These are phyloP conservation scores for Penicillium verhagenii DNA, from an alignment of 495 filamentous ascomycete species.

Conservation along the genomic window DNA sequence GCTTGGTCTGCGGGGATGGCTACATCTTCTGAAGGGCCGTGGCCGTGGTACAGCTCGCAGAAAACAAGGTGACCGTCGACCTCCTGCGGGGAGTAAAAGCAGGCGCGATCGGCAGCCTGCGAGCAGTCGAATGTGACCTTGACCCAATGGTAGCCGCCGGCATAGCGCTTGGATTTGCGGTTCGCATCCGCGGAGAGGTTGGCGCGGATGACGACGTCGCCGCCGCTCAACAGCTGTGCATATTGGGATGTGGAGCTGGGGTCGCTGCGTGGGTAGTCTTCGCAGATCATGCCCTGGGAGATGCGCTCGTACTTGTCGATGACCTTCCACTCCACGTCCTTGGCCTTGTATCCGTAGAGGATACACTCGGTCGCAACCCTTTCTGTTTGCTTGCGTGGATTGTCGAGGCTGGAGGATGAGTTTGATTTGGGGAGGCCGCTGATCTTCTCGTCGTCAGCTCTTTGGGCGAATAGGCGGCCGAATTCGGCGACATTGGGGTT, in stretches of 20 bases:
- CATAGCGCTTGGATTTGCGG: constrained; percentile 69
- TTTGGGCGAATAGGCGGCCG: constrained; percentile 43
- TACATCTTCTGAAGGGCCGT: constrained; percentile 65
- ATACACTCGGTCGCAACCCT: constrained; percentile 78
- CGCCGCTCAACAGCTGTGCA: constrained; percentile 56
- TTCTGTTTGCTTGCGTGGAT: constrained; percentile 41
- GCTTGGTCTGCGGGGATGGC: constrained; percentile 51
- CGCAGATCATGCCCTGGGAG: constrained; percentile 71
- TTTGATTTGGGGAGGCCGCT: constrained; percentile 40
- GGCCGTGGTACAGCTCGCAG: constrained; percentile 72
- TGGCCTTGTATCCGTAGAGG: constrained; percentile 74
- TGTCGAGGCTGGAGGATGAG: constrained; percentile 42
- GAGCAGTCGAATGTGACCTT: constrained; percentile 88
- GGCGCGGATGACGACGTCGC: constrained; percentile 61
- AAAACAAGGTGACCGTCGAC: constrained; percentile 74
- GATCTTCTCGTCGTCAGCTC: constrained; percentile 43
- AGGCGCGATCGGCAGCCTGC: constrained; percentile 72
- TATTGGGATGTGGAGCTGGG: constrained; percentile 52
- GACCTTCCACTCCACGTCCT: constrained; percentile 74
- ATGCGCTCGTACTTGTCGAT: constrained; percentile 82
- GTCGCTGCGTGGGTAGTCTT: constrained; percentile 76
- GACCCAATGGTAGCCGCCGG: constrained; percentile 84
- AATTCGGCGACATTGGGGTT: constrained; percentile 56
- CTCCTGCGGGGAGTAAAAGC: constrained; percentile 71
- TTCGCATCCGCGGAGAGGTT: constrained; percentile 67